Base-by-base conservation (phyloP, 805 yeast genomes). In the Tetrapisispora taiwanensis region DNA sequence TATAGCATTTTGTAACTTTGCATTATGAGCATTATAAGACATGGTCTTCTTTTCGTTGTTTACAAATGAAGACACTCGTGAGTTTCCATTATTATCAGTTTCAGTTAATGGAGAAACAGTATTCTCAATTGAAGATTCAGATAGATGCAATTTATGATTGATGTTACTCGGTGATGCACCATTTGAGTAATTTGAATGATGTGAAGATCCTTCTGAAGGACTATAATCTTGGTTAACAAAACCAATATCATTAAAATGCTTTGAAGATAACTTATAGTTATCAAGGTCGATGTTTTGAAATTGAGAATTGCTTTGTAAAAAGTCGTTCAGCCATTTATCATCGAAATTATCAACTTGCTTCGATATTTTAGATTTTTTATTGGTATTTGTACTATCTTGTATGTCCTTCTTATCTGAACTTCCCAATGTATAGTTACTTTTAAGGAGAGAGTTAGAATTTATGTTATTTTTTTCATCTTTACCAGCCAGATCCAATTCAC, bases 321-420 rank as follows among this genome's bases (percentile, higher is more conserved):
- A 81, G 49, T 81, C 87, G 28, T 77, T 72, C 14, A 84, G 65
- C 89, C 90, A 81, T 46, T 77, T 49, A 32, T 50, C 56, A 37
- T 51, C 37, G 3, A 30, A 8, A 10, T 36, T 14, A 24, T 36
- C 27, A 4, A 6, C 22, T 6, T 22, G 18, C 8, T 15, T 35
- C 24, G 35, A 33, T 19, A 19, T 9, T 7, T 10, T 8, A 17
- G 36, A 33, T 18, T 33, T 33, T 33, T 17, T 10, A 17, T 33
- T 33, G 4, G 12, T 19, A 33, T n/a, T 13, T 7, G 12, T 17
- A 4, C 7, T 10, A n/a, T 10, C 34, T n/a, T n/a, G 19, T 28
- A 28, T 28, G 5, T 15, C 34, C 8, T n/a, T n/a, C 4, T 31
- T n/a, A 14, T n/a, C 9, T 31, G 34, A n/a, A 15, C 28, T 20